These are phyloP conservation scores for Lipomyces lipofer DNA, from an alignment of 805 yeast genomes.

Conservation along the genomic window DNA sequence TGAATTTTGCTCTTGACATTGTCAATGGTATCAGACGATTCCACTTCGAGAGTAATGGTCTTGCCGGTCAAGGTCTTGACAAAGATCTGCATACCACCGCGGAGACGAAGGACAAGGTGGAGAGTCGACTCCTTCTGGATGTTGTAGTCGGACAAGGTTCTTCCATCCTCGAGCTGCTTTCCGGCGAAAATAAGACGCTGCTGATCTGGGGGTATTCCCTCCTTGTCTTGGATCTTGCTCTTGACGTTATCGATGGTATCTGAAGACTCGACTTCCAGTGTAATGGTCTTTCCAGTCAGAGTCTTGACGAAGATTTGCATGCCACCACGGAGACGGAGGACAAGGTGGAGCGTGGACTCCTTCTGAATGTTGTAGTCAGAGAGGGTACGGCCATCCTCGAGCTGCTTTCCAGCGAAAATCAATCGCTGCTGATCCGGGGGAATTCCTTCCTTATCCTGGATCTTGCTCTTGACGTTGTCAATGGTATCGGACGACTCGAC, in stretches of 20 bases:
- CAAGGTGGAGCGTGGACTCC: conserved; percentile 85
- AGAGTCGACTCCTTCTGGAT: conserved; percentile 97
- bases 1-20: conserved; percentile 93
- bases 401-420: conserved; percentile 93
- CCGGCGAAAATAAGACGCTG: conserved; percentile 90
- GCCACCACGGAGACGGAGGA: conserved; percentile 85
- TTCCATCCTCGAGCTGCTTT: conserved; percentile 60
- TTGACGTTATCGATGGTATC: conserved; percentile 98
- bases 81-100: conserved; percentile 97
- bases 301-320: conserved; percentile 93
- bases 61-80: conserved; percentile 88
- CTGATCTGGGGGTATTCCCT: conserved; percentile 98
- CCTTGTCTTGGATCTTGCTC: conserved; percentile 95
- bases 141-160: conserved; percentile 96
- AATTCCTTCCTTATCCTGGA: conserved; percentile 94
- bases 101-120: conserved; percentile 93
- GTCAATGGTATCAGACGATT: conserved; percentile 92
- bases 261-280: conserved; percentile 92
- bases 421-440: conserved; percentile 97
- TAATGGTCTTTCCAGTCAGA: conserved; percentile 85
- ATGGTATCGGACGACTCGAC: conserved; percentile 94
- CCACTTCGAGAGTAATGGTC: conserved; percentile 86
- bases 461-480: conserved; percentile 92
- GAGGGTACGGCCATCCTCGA: conserved; percentile 92
- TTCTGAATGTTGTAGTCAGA: conserved; percentile 95